A percentile compares a stretch with the other conserved stretches of the same genome.
phyloP scores from a whole-genome alignment of 2,329 filamentous ascomycete genomes.

The Aspergillus terreus region DNA sequence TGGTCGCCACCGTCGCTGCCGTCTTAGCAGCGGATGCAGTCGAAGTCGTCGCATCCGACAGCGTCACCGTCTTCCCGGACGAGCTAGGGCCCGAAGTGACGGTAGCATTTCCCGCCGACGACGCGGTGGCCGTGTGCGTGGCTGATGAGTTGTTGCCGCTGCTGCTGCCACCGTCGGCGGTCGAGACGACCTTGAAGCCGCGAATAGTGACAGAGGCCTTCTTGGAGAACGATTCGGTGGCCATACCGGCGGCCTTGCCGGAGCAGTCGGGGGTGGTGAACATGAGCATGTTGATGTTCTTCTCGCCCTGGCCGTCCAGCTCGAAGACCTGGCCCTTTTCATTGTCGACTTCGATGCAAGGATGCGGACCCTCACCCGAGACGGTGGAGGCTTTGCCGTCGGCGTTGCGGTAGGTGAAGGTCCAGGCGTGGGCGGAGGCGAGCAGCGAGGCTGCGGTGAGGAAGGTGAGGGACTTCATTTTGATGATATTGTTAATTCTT shows the following conservation, averaged over 20 bases:
- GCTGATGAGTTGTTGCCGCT: neutral
- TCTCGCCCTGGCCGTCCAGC: constrained; percentile 53
- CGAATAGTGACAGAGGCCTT: constrained; percentile 2
- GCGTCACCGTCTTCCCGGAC: neutral
- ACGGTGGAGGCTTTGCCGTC: neutral
- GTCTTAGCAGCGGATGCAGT: neutral
- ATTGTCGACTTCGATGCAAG: constrained; percentile 10
- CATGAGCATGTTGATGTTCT: constrained; percentile 12
- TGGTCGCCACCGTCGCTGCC: neutral
- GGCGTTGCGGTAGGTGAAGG: constrained; percentile 9
- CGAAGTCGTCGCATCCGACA: neutral
- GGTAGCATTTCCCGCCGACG: neutral
- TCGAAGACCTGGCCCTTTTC: constrained; percentile 5
- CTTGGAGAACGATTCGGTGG: constrained; percentile 7
- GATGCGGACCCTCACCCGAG: constrained; percentile 6
- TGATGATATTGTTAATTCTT: neutral
- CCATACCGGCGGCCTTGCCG: constrained; percentile 5
- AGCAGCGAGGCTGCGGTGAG: constrained; percentile 5
- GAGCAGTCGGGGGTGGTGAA: constrained; percentile 7
- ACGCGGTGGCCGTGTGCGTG: neutral
- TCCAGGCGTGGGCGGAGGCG: constrained; percentile 9
- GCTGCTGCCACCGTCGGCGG: neutral
- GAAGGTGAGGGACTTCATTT: constrained; percentile 6
- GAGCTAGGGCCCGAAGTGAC: too few species aligned
- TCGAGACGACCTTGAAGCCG: constrained; percentile 8